Evolutionary conservation across 2,329 filamentous ascomycete genomes (phyloP), one percentile per base, ranked within the genome.

Genomic region (Nigrograna mackinnonii): DNA sequence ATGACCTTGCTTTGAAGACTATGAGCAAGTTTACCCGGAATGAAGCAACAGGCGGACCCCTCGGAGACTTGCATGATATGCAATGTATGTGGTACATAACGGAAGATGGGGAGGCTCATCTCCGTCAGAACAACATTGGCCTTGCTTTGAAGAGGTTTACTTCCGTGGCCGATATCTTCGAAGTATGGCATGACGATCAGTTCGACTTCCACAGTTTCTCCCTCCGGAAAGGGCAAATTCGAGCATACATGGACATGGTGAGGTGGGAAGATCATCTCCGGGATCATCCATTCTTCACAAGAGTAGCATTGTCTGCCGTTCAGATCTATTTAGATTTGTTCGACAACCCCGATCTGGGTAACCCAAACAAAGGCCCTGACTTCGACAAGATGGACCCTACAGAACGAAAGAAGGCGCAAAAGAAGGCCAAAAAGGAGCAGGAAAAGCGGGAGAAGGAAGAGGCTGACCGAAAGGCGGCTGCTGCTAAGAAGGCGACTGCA

Each of bases 191-290:
- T 64, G 95, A 99, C 67, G 94, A 99, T 58, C 94, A 99, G 63
- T 96, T 97, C 60, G 94, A 99, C 67, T 99, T 99, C 76, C 95
- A 99, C 77, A 90, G 84, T 66, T 99, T 99, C 71, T 96, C 91
- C 16, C 76, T 99, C n/a, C 80, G 94, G 16, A 99, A 97, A 70
- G 95, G 95, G 12, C 92, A 96, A 77, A 89, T 97, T 47, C 80
- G 92, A 43, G 89, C 94, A 1, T 99, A 99, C 64, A 77, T 99
- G 30, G 91, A 96, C 57, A 96, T 99, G 90, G 79, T 99, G 35
- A 83, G 87, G 56, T 99, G 94, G 95, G 92, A 97, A 66, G 91
- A 99, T 64, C 83, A 85, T 48, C 72, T 97, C 33, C 85, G 91
- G 41, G 88, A 95, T 58, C 94, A 99, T 66, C 94, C 94, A 1